Conservation (phyloP, 768 basidiomycete species). For the Filobasidium floriforme region DNA sequence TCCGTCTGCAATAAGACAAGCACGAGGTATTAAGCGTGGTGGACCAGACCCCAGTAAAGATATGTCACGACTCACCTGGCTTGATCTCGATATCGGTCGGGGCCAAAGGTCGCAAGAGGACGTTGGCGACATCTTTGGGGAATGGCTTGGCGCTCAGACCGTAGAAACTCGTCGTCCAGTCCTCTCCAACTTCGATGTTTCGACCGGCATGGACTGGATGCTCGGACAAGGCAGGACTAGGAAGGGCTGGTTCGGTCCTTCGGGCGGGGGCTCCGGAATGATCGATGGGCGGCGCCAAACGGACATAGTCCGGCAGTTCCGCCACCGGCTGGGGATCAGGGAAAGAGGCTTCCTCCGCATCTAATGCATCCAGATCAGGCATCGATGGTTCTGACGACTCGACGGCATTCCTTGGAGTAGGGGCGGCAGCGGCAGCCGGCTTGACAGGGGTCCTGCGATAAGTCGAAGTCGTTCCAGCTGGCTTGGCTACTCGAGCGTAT, state of each 20-base stretch:
- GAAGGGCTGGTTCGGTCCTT: neutral
- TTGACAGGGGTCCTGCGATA: neutral
- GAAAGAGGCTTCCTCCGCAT: slow-evolving; percentile 8
- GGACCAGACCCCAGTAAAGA: neutral
- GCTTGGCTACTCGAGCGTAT: neutral
- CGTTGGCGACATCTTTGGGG: slow-evolving; percentile 61
- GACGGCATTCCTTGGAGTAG: neutral
- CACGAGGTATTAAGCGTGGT: neutral
- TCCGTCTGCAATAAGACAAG: slow-evolving; percentile 56
- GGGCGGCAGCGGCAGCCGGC: neutral
- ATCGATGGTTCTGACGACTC: too few relatives aligned
- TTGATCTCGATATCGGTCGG: slow-evolving; percentile 83
- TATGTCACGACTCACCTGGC: slow-evolving; percentile 58
- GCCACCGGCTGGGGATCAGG: slow-evolving; percentile 17
- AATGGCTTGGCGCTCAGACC: slow-evolving; percentile 75
- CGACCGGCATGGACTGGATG: neutral
- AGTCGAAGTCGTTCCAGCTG: neutral
- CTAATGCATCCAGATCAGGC: too few relatives aligned
- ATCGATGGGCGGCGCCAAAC: slow-evolving; percentile 16
- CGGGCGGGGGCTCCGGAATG: neutral
- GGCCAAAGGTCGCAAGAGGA: slow-evolving; percentile 67
- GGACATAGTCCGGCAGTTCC: slow-evolving; percentile 19
- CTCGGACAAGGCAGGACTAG: neutral
- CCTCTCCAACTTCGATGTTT: slow-evolving; percentile 16
- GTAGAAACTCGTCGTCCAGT: slow-evolving; percentile 84